phyloP scores from a whole-genome alignment of 768 basidiomycete species.

The Neoboletus subvelutipes region DNA sequence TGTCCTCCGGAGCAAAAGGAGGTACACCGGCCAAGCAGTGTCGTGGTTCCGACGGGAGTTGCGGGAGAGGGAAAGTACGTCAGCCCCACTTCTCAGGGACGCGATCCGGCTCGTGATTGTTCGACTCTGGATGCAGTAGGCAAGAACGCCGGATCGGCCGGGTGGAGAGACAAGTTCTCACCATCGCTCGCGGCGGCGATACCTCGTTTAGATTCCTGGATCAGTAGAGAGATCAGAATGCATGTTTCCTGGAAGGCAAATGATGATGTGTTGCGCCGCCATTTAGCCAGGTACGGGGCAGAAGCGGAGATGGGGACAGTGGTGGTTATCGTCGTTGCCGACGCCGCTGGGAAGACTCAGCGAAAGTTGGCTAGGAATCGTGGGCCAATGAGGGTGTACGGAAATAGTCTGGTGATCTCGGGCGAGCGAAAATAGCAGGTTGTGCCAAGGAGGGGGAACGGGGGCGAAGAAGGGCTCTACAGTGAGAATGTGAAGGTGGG shows the following conservation, averaged over 20 bases:
- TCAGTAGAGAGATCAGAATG: not conserved
- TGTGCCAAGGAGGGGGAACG: constrained; percentile 7
- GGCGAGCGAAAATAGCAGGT: constrained; percentile 13
- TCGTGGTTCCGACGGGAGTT: constrained; percentile 19
- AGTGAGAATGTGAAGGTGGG: constrained; percentile 14
- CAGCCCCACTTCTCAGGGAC: constrained; percentile 4
- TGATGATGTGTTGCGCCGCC: not conserved
- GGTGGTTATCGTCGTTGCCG: not conserved
- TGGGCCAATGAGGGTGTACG: constrained; percentile 10
- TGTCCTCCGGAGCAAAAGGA: not conserved
- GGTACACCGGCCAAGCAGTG: not conserved
- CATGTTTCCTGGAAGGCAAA: not conserved
- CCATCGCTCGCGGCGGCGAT: constrained; percentile 12
- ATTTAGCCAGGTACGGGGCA: not conserved
- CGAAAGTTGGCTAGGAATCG: not conserved
- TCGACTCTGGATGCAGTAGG: not conserved
- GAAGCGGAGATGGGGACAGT: not conserved
- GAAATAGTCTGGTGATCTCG: constrained; percentile 18
- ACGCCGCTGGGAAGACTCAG: not conserved
- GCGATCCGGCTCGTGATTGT: constrained; percentile 17
- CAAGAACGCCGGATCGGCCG: not conserved
- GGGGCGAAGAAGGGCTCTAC: constrained; percentile 5
- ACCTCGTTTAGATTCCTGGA: not conserved
- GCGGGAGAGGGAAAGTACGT: not conserved
- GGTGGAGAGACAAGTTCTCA: constrained; percentile 5